Base-by-base conservation (phyloP, 345 rosid genomes). In the Eucalyptus polybractea region DNA sequence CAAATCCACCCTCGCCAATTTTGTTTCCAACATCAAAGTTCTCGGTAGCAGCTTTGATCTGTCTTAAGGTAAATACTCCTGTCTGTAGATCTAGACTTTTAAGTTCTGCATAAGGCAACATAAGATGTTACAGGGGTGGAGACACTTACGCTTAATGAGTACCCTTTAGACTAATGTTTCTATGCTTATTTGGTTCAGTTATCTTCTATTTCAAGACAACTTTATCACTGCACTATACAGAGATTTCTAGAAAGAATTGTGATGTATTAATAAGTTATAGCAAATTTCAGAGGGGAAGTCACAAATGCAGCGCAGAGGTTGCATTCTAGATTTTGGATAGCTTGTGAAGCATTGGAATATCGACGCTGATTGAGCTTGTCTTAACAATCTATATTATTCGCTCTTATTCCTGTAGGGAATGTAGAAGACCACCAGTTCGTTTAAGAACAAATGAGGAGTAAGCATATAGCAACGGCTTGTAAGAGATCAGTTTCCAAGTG, bases 1-100 rank as follows among this genome's bases (percentile, higher is more conserved):
- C 97, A 90, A 95, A 95, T 88, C 98, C 98, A 91, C 97, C 97
- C 94, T 96, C 96, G 47, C 97, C 98, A 83, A 96, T 89, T 91
- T 96, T 96, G 90, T 92, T 92, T 14, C 92, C 89, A 45, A 91
- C 91, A 90, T 93, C 95, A 45, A 96, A 96, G 91, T 95, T 92
- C 88, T 92, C 88, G 33, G 97, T 96, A 47, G 98, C 97, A 87
- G 95, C 96, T 90, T 95, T 93, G 37, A 95, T 95, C 91, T 95
- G 97, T 88, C 91, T 90, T 88, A 95, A 91, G 86, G 95, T 91
- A 92, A 94, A 96, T 24, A 91, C 83, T 91, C 98, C 97, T 16
- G 95, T 95, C 90, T 93, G 97, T 85, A 94, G 95, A 93, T 95
- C 97, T 81, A 95, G 92, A 86, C 94, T 91, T 91, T 93, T 91